Percentiles rank a stretch among this genome's conserved stretches.
These are phyloP conservation scores for Globisporangium takayamanum DNA, from an alignment of 352 stramenopile genomes.

Conservation along the genomic window DNA sequence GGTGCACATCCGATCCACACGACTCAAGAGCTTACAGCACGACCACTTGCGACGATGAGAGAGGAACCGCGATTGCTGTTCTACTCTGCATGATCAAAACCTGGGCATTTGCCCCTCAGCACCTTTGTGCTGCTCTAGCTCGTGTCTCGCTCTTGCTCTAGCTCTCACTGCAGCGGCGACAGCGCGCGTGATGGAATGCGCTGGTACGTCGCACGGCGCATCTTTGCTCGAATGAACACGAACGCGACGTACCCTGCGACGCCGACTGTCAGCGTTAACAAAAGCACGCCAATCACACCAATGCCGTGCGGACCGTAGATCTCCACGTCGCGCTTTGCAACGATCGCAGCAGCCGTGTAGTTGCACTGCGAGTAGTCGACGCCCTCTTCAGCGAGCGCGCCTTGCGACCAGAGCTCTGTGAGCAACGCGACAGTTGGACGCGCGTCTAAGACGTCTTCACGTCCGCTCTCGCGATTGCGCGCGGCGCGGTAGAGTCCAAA, in stretches of 20 bases:
- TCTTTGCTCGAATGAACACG: conserved; percentile 10
- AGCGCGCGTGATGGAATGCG: conserved; percentile 1
- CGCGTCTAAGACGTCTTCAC: conserved; percentile 29
- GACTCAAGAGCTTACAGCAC: too few species aligned
- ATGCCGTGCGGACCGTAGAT: conserved; percentile 17
- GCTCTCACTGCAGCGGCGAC: too few species aligned
- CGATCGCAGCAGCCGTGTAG: neutral
- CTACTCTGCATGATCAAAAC: too few species aligned
- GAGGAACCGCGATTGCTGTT: too few species aligned
- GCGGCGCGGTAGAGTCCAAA: conserved; percentile 40
- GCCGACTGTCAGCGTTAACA: conserved; percentile 3
- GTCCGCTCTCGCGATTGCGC: conserved; percentile 4
- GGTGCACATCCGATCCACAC: too few species aligned
- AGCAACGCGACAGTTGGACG: conserved; percentile 51
- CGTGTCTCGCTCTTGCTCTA: too few species aligned
- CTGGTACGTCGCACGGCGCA: conserved; percentile 21
- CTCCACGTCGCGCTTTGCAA: conserved; percentile 7
- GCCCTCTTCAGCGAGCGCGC: conserved; percentile 28
- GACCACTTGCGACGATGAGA: too few species aligned
- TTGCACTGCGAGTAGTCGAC: conserved; percentile 31
- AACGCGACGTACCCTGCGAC: conserved; percentile 15
- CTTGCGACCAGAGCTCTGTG: conserved; percentile 33
- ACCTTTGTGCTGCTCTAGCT: too few species aligned
- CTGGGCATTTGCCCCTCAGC: too few species aligned
- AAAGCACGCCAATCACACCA: conserved; percentile 14